Conservation (phyloP, 768 basidiomycete genomes). For the Collybiopsis luxurians region DNA sequence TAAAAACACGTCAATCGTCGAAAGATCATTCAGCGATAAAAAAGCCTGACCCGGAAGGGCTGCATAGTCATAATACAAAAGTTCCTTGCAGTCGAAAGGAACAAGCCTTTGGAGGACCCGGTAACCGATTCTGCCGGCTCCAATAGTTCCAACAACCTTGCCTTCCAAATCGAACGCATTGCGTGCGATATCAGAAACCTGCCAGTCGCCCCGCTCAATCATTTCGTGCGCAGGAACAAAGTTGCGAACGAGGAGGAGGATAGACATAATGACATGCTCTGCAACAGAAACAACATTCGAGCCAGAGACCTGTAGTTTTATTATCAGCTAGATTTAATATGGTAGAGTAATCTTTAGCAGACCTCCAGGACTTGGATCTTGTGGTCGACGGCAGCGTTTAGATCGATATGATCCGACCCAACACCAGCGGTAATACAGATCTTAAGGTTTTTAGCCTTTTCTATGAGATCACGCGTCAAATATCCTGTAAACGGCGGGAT, state of each 20-base stretch:
- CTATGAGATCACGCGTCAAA: constrained; percentile 68
- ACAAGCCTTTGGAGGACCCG: constrained; percentile 76
- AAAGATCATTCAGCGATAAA: neutral
- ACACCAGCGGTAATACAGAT: constrained; percentile 89
- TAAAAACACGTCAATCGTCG: neutral
- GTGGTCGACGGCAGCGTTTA: constrained; percentile 81
- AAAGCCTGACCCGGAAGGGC: constrained; percentile 54
- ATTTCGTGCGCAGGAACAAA: constrained; percentile 88
- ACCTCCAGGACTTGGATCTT: constrained; percentile 78
- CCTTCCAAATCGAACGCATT: constrained; percentile 87
- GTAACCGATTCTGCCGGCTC: constrained; percentile 80
- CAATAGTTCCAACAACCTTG: constrained; percentile 91
- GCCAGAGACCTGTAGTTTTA: constrained; percentile 60
- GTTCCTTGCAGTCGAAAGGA: constrained; percentile 87
- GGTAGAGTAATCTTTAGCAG: neutral
- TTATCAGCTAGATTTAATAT: neutral
- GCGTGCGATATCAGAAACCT: constrained; percentile 79
- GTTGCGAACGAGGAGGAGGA: constrained; percentile 88
- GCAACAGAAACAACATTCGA: constrained; percentile 91
- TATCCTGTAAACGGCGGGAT: constrained; percentile 55
- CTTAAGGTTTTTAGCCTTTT: constrained; percentile 88
- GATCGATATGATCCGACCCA: constrained; percentile 87
- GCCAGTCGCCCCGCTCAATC: constrained; percentile 85
- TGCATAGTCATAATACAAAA: constrained; percentile 87
- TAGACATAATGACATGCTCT: constrained; percentile 89